Evolutionary conservation across 75 land plant genomes (phyloP).

Genomic region (Sequoia sempervirens): DNA sequence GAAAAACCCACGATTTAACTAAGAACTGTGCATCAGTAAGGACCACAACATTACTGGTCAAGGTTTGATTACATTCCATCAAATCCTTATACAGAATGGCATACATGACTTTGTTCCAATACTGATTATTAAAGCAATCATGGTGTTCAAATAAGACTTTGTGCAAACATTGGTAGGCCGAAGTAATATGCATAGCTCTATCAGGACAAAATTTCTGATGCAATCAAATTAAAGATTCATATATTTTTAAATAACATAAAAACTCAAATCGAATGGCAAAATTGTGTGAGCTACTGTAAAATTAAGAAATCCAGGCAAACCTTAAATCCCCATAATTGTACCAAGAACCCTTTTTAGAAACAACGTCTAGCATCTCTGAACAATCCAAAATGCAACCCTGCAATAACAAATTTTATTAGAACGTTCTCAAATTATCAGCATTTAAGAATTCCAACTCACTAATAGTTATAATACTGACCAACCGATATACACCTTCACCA

Average conservation of each 20-base stretch:
- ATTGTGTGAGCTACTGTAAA: neutral
- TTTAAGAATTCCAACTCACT: neutral
- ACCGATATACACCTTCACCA: slow-evolving; percentile 83
- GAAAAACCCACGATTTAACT: no score
- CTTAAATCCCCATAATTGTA: slow-evolving; percentile 87
- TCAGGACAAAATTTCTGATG: neutral
- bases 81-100: no score
- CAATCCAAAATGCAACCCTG: slow-evolving; percentile 91
- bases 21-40: no score
- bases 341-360: slow-evolving; percentile 86
- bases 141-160: neutral
- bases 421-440: neutral
- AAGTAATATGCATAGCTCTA: neutral
- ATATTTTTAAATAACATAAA: neutral
- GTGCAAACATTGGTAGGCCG: neutral
- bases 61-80: no score
- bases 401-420: slow-evolving; percentile 6
- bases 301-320: slow-evolving; percentile 21
- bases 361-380: slow-evolving; percentile 76
- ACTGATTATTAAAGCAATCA: no score
- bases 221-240: neutral
- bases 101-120: no score
- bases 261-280: neutral
- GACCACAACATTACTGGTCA: no score
- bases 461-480: slow-evolving; percentile 41